These are phyloP conservation scores for Penicillium verhagenii DNA, from an alignment of 495 filamentous ascomycete species.

Conservation along the genomic window DNA sequence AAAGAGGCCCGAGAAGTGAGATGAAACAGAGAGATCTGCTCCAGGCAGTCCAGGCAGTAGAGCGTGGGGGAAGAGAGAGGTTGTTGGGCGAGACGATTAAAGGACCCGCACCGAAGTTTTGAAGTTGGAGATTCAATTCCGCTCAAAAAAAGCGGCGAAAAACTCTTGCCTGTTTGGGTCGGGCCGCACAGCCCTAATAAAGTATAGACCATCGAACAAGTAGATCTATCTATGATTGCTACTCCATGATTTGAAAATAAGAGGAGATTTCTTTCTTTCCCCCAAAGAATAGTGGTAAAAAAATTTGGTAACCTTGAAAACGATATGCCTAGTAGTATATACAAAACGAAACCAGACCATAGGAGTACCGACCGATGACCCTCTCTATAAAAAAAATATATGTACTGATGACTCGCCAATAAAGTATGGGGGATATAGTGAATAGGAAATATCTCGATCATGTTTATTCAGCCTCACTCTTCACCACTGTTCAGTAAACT, in stretches of 20 bases:
- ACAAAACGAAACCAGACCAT: not conserved
- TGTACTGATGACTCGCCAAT: not conserved
- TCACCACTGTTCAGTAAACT: conserved; percentile 74
- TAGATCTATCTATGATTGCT: too few species aligned
- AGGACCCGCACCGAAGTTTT: conserved; percentile 32
- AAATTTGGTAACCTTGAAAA: too few species aligned
- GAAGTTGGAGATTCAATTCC: conserved; percentile 36
- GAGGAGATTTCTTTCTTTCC: too few species aligned
- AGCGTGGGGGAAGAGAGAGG: conserved; percentile 14
- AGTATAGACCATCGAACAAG: not conserved
- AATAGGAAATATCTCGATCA: not conserved
- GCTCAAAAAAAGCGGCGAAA: conserved; percentile 27
- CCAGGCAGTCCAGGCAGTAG: conserved; percentile 53
- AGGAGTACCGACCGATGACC: not conserved
- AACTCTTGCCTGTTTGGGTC: conserved; percentile 40
- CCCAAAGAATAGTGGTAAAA: too few species aligned
- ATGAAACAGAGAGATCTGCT: conserved; percentile 34
- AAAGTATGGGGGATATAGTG: not conserved
- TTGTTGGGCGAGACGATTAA: conserved; percentile 12
- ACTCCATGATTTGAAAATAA: too few species aligned
- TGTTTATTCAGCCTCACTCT: conserved; percentile 12
- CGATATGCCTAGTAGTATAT: too few species aligned
- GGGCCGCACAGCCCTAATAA: conserved; percentile 16
- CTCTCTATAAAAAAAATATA: conserved; percentile 10
- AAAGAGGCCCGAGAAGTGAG: not conserved